Base-by-base conservation (phyloP, 257 asterid genomes). In the Solanum clarkiae region DNA sequence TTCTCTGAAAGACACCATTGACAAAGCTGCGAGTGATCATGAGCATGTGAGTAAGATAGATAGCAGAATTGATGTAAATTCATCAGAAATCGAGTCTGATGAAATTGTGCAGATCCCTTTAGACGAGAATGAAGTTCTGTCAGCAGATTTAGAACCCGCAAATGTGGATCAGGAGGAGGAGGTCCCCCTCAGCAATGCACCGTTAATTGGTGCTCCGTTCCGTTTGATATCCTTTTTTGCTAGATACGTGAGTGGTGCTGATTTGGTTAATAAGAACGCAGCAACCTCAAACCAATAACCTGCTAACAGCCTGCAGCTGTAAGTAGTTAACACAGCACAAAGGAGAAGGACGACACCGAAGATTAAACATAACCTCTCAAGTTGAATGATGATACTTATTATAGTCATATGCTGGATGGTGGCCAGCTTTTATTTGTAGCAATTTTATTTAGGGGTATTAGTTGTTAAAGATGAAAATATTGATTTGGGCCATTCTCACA, bases 241-340 rank as follows among this genome's bases (percentile, higher is more conserved):
- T 84, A 93, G 97, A 85, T 96, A 94, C 84, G 98, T 96, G 84
- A 96, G 99, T 86, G 98, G 99, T 86, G 98, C 98, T 69, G 99
- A 96, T 90, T 90, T 96, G 90, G 97, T 93, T 32, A 85, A 90
- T 84, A 92, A 90, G 84, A 91, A 63, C 88, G 56, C 90, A 12
- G 90, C 84, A 26, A 88, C 69, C 63, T 81, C 84, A 81, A 84
- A 66, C 47, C 47, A 36, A 45, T 84, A 62, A 63, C 75, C 62
- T 40, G 29, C 55, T 40, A 70, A 40, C 26, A 70, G 16, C 54
- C 32, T 49, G 62, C 59, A 75, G 82, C 62, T 49, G 82, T 24
- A 51, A 42, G 55, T 10, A 40, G 80, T 32, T 40, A 49, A 75
- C n/a, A 49, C 82, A 49, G 82, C 59, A 24, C 24, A 75, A 75